A percentile compares a stretch with the other conserved stretches of the same genome.
phyloP scores from a whole-genome alignment of 2,329 filamentous ascomycete genomes.

The Talaromyces amestolkiae region DNA sequence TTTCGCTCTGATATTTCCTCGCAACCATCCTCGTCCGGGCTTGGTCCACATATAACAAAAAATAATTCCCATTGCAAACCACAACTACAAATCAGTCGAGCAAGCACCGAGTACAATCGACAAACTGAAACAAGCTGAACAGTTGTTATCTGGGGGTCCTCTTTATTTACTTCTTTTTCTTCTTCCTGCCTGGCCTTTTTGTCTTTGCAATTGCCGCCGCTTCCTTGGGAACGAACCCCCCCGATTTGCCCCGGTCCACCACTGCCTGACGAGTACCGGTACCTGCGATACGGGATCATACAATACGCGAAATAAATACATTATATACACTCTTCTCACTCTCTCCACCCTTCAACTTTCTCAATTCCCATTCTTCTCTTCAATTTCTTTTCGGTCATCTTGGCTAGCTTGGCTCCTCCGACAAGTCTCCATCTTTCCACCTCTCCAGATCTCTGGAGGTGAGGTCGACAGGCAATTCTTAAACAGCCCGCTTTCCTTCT shows the following conservation, averaged over 20 bases:
- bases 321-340: not conserved
- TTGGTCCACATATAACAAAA: not conserved
- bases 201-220: not conserved
- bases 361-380: not conserved
- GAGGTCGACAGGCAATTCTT: not conserved
- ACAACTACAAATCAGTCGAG: conserved; percentile 12
- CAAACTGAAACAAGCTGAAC: conserved; percentile 7
- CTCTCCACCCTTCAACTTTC: conserved; percentile 6
- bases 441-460: conserved; percentile 2
- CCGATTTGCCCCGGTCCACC: conserved; percentile 11
- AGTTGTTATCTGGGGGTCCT: not conserved
- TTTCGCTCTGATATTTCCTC: not conserved
- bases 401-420: not conserved
- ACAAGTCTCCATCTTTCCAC: not conserved
- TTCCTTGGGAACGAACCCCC: not conserved
- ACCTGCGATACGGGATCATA: conserved; percentile 2
- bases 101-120: not conserved
- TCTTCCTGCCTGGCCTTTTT: not conserved
- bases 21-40: conserved; percentile 5
- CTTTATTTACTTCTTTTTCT: not conserved
- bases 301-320: conserved; percentile 4
- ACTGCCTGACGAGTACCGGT: conserved; percentile 5
- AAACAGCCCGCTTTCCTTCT: not conserved
- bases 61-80: conserved; percentile 14
- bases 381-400: not conserved